These are phyloP conservation scores for Guyanaporus albipodus DNA, from an alignment of 768 basidiomycete species.

Conservation along the genomic window DNA sequence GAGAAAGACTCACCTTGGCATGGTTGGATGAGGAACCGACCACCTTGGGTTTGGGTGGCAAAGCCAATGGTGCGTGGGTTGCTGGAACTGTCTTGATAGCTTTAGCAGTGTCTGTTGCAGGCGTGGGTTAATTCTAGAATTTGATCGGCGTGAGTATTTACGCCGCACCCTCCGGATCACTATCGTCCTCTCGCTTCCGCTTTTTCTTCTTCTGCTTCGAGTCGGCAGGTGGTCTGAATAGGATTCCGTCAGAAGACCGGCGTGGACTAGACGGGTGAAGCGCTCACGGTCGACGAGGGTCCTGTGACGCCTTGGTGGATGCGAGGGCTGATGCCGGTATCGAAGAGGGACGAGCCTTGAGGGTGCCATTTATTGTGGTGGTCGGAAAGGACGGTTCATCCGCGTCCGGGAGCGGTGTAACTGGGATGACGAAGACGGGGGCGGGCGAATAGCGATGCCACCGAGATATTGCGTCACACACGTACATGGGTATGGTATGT, in stretches of 20 bases:
- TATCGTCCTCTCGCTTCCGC: constrained; percentile 77
- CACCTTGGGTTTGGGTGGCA: constrained; percentile 56
- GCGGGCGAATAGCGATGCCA: constrained; percentile 15
- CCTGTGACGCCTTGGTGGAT: constrained; percentile 52
- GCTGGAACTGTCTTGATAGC: constrained; percentile 60
- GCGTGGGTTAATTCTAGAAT: constrained; percentile 5
- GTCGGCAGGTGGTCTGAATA: constrained; percentile 42
- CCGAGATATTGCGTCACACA: constrained; percentile 12
- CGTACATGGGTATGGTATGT: background rate
- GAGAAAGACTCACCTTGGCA: constrained; percentile 43
- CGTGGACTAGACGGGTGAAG: constrained; percentile 16
- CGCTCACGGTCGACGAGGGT: constrained; percentile 60
- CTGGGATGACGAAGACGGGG: constrained; percentile 16
- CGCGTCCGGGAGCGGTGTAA: constrained; percentile 47
- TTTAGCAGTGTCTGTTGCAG: constrained; percentile 44
- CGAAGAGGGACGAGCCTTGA: constrained; percentile 48
- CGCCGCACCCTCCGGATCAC: constrained; percentile 61
- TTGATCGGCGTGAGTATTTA: constrained; percentile 3
- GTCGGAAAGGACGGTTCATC: constrained; percentile 44
- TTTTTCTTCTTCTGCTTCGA: constrained; percentile 81
- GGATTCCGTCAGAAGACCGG: background rate
- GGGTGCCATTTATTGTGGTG: constrained; percentile 30
- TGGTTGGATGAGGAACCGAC: constrained; percentile 40
- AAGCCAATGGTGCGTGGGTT: constrained; percentile 33
- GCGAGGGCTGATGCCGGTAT: constrained; percentile 44